Conservation (phyloP, 345 rosid species). For the Hibiscus syriacus region DNA sequence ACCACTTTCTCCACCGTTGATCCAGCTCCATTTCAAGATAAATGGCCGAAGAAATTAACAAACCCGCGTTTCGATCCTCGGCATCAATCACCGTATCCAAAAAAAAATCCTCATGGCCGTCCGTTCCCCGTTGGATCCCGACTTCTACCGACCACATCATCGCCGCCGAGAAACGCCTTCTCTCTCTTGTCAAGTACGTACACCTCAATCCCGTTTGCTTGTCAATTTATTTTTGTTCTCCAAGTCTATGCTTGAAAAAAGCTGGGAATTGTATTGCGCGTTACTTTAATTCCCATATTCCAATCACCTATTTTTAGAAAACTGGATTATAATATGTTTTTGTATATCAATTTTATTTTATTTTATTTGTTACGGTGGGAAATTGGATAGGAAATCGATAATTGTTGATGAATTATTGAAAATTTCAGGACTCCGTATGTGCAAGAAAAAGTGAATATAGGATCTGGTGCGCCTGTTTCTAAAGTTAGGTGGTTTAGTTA, state of each 20-base stretch:
- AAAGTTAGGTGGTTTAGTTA: conserved; percentile 91
- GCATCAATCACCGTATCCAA: conserved; percentile 25
- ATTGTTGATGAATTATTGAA: conserved; percentile 4
- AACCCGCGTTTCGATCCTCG: conserved; percentile 34
- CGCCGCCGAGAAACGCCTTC: conserved; percentile 94
- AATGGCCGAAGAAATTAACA: conserved; percentile 64
- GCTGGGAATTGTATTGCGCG: not conserved
- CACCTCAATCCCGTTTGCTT: conserved; percentile 1
- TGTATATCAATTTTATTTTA: not conserved
- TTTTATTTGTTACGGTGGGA: not conserved
- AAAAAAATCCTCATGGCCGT: conserved; percentile 62
- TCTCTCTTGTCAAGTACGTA: conserved; percentile 63
- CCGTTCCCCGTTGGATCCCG: conserved; percentile 95
- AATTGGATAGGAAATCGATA: not conserved
- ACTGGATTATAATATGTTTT: no score
- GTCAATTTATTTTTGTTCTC: not conserved
- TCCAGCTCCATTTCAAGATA: conserved; percentile 18
- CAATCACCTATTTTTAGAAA: no score
- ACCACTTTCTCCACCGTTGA: no score
- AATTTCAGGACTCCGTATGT: conserved; percentile 74
- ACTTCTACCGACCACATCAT: conserved; percentile 83
- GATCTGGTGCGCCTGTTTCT: conserved; percentile 85
- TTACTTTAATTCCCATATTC: not conserved
- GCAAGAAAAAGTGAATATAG: conserved; percentile 77
- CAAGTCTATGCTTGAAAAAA: not conserved